Evolutionary conservation across 2,329 filamentous ascomycete species (phyloP).

Genomic region (Trichophyton rubrum): DNA sequence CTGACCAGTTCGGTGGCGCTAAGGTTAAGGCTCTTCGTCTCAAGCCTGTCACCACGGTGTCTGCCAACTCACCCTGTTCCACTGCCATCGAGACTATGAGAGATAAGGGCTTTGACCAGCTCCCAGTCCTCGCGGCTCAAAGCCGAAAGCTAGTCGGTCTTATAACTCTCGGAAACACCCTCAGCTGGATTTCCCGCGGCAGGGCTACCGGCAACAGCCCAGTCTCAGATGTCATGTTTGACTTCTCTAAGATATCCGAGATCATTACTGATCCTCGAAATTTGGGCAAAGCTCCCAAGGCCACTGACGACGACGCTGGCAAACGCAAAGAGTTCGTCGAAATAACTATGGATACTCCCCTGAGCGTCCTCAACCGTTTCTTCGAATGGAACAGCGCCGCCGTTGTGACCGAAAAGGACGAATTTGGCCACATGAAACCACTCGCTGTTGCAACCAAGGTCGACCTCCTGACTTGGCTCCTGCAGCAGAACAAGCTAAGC

Average conservation of each 20-base stretch:
- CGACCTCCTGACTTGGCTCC: slow-evolving; percentile 83
- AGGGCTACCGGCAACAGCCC: slow-evolving; percentile 61
- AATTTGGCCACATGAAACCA: slow-evolving; percentile 55
- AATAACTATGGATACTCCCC: slow-evolving; percentile 80
- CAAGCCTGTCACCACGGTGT: slow-evolving; percentile 84
- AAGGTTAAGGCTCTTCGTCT: slow-evolving; percentile 74
- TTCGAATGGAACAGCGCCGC: slow-evolving; percentile 98
- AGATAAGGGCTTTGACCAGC: slow-evolving; percentile 94
- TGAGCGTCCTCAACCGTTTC: slow-evolving; percentile 76
- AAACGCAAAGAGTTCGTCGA: slow-evolving; percentile 65
- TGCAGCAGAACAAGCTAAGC: slow-evolving; percentile 44
- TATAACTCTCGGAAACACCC: slow-evolving; percentile 85
- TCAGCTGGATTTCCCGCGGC: slow-evolving; percentile 77
- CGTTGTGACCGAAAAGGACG: slow-evolving; percentile 69
- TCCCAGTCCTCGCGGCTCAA: slow-evolving; percentile 67
- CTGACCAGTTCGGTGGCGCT: slow-evolving; percentile 62
- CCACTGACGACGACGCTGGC: slow-evolving; percentile 21
- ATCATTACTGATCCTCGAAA: slow-evolving; percentile 77
- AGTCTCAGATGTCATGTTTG: slow-evolving; percentile 89
- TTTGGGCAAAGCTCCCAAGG: slow-evolving; percentile 26
- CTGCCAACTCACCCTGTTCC: slow-evolving; percentile 57
- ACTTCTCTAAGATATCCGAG: slow-evolving; percentile 78
- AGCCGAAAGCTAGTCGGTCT: slow-evolving; percentile 71
- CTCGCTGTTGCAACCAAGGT: slow-evolving; percentile 93
- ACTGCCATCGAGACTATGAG: slow-evolving; percentile 96